A percentile compares a stretch with the other conserved stretches of the same genome.
Conservation (phyloP, 2,329 filamentous ascomycete species). For the Xylaria sp. region DNA sequence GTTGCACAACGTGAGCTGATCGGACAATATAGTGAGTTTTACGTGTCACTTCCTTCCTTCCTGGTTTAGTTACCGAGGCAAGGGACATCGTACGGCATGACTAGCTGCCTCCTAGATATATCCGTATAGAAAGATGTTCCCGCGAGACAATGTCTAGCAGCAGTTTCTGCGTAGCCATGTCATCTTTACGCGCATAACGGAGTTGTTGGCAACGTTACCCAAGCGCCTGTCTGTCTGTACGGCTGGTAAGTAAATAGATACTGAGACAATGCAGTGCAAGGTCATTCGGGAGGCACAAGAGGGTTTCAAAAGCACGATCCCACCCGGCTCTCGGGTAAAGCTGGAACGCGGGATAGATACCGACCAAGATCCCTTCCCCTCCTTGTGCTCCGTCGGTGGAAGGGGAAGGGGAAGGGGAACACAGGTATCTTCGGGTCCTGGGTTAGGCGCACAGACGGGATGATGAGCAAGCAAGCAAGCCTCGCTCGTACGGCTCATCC, state of each 20-base stretch:
- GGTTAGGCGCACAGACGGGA: slow-evolving; percentile 3
- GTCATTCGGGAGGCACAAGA: slow-evolving; percentile 5
- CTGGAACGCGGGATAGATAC: slow-evolving; percentile 13
- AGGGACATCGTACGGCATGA: slow-evolving; percentile 11
- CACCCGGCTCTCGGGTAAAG: slow-evolving; percentile 12
- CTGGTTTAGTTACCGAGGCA: not conserved
- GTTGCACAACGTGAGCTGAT: slow-evolving; percentile 25
- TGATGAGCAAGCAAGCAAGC: slow-evolving; percentile 6
- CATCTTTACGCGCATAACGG: slow-evolving; percentile 3
- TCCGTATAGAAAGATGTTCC: not conserved
- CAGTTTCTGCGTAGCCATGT: not conserved
- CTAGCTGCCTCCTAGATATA: not conserved
- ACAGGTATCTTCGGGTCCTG: not conserved
- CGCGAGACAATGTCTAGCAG: slow-evolving; percentile 9
- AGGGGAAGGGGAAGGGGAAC: not conserved
- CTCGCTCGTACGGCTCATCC: slow-evolving; percentile 13
- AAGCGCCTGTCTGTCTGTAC: not conserved
- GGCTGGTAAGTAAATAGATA: not conserved
- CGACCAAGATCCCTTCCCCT: slow-evolving; percentile 1
- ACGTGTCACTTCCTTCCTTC: slow-evolving; percentile 3
- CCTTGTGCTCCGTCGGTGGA: not conserved
- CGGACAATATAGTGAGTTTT: slow-evolving; percentile 5
- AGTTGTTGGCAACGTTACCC: not conserved
- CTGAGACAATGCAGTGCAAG: too few relatives aligned
- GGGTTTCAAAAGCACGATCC: slow-evolving; percentile 27